These are phyloP conservation scores for Rhododendron simsii DNA, from an alignment of 148 eudicot genomes.

Conservation along the genomic window DNA sequence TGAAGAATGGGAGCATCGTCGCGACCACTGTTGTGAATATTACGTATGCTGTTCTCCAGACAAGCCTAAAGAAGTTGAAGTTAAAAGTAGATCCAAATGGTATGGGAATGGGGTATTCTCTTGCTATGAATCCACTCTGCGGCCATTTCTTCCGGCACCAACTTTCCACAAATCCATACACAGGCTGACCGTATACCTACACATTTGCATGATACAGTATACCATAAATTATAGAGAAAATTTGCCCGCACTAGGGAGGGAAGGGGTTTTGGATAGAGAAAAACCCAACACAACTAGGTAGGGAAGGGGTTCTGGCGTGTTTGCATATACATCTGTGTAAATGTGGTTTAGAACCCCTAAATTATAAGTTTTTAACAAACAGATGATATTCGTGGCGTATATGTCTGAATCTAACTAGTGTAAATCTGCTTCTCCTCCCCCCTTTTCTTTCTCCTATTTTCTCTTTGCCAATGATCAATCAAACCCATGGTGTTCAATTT, in stretches of 20 bases:
- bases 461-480: not conserved
- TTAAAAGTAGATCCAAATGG: conserved; percentile 20
- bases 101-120: conserved; percentile 24
- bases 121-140: conserved; percentile 29
- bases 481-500: not conserved
- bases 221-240: not conserved
- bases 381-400: not conserved
- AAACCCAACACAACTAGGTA: not conserved
- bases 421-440: not conserved
- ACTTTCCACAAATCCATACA: conserved; percentile 43
- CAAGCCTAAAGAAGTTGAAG: conserved; percentile 34
- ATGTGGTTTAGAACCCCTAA: not conserved
- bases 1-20: conserved; percentile 65
- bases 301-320: not conserved
- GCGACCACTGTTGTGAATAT: conserved; percentile 33
- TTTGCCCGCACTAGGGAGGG: not conserved
- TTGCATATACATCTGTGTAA: not conserved
- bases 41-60: conserved; percentile 53
- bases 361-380: not conserved
- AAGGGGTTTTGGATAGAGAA: not conserved
- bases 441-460: not conserved
- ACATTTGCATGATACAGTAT: not conserved
- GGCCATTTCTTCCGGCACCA: conserved; percentile 35
- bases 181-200: conserved; percentile 53
- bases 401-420: not conserved